A percentile compares a stretch with the other conserved stretches of the same genome.
phyloP scores from a whole-genome alignment of 2,329 filamentous ascomycete species.

The Trichoderma brevicompactum region DNA sequence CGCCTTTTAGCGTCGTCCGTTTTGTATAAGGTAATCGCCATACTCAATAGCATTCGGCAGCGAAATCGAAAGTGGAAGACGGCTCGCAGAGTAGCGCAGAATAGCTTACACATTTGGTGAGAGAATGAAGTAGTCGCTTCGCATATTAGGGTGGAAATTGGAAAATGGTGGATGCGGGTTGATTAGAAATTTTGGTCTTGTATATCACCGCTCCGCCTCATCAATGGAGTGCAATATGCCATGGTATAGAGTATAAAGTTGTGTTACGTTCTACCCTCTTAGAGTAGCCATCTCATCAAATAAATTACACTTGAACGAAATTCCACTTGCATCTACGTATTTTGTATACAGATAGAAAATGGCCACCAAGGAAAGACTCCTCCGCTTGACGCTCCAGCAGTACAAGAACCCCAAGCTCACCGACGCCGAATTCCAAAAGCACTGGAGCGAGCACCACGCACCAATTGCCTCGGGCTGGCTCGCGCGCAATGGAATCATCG shows the following conservation, averaged over 20 bases:
- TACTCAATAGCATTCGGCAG: not conserved
- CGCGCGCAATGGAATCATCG: not conserved
- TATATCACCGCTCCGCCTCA: not conserved
- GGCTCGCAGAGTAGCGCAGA: not conserved
- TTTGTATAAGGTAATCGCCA: not conserved
- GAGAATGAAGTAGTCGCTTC: not conserved
- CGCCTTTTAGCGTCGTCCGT: not conserved
- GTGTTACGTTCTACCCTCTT: not conserved
- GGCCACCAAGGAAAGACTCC: conserved; percentile 6
- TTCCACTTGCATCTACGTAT: not conserved
- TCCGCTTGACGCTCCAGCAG: not conserved
- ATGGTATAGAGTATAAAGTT: not conserved
- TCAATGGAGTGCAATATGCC: not conserved
- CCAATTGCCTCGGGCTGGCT: not conserved
- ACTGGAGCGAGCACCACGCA: conserved; percentile 9
- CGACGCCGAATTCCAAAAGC: conserved; percentile 2
- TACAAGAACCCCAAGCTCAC: not conserved
- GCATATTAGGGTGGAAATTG: not conserved
- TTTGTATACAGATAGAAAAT: not conserved
- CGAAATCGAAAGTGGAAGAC: not conserved
- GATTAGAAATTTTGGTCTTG: not conserved
- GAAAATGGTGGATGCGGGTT: not conserved
- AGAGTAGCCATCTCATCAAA: not conserved
- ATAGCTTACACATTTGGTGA: not conserved
- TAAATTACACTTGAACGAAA: no score